These are phyloP conservation scores for Oxytropis ochrocephala DNA, from an alignment of 306 rosid genomes.

Conservation along the genomic window DNA sequence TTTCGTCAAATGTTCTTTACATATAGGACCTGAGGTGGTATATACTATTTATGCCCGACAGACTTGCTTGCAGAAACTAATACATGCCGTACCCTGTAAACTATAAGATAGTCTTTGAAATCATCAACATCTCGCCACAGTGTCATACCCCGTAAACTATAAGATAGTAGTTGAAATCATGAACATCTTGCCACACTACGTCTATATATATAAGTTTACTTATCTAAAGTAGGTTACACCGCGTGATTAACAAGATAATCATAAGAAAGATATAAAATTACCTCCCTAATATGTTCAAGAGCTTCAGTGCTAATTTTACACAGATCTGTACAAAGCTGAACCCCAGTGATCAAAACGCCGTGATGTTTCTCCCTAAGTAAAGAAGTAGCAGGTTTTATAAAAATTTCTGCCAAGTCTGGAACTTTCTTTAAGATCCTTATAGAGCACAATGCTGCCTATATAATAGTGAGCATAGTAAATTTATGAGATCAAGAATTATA, in stretches of 20 bases:
- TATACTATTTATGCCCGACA: conserved; percentile 1
- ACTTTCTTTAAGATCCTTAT: conserved; percentile 95
- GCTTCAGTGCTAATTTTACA: conserved; percentile 83
- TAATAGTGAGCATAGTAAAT: conserved; percentile 30
- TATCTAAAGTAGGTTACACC: conserved; percentile 14
- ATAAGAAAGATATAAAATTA: conserved; percentile 28
- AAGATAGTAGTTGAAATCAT: background rate
- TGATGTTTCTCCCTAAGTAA: conserved; percentile 96
- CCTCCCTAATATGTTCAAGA: conserved; percentile 85
- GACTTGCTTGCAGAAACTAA: conserved; percentile 12
- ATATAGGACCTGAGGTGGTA: too few relatives aligned
- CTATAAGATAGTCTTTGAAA: background rate
- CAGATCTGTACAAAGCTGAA: conserved; percentile 96
- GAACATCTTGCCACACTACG: background rate
- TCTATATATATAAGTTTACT: conserved; percentile 8
- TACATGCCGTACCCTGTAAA: background rate
- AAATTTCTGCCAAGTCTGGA: conserved; percentile 95
- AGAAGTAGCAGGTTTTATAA: conserved; percentile 80
- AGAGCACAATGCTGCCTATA: conserved; percentile 92
- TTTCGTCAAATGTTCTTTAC: too few relatives aligned
- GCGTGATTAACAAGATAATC: background rate
- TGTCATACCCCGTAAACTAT: background rate
- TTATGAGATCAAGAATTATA: conserved; percentile 19
- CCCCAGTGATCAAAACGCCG: conserved; percentile 92
- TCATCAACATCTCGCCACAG: background rate